These are phyloP conservation scores for Nymphaea thermarum DNA, from an alignment of 164 flowering plant species.

Conservation along the genomic window DNA sequence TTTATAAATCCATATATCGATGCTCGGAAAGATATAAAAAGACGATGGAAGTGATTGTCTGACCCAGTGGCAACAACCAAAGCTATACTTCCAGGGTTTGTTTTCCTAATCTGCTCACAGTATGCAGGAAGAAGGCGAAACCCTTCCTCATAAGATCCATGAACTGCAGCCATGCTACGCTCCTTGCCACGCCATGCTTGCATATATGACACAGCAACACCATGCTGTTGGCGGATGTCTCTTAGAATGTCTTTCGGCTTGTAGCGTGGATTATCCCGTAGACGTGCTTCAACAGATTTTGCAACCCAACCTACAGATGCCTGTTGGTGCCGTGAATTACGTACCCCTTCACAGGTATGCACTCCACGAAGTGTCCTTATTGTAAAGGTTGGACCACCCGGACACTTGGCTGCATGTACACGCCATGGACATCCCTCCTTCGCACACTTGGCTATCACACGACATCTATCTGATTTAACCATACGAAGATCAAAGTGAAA, in stretches of 20 bases:
- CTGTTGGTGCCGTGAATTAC: slow-evolving; percentile 84
- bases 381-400: slow-evolving; percentile 80
- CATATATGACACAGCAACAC: slow-evolving; percentile 95
- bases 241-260: slow-evolving; percentile 91
- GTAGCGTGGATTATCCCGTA: slow-evolving; percentile 84
- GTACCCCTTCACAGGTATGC: slow-evolving; percentile 96
- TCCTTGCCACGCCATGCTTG: slow-evolving; percentile 99
- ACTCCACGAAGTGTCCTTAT: slow-evolving; percentile 75
- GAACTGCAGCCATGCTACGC: slow-evolving; percentile 96
- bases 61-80: slow-evolving; percentile 78
- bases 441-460: slow-evolving; percentile 92
- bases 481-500: slow-evolving; percentile 92
- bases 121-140: slow-evolving; percentile 46
- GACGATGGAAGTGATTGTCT: slow-evolving; percentile 82
- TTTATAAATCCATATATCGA: slow-evolving; percentile 84
- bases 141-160: slow-evolving; percentile 58
- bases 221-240: slow-evolving; percentile 86
- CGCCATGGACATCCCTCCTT: slow-evolving; percentile 99
- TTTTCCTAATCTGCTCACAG: slow-evolving; percentile 45
- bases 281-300: slow-evolving; percentile 80
- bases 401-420: slow-evolving; percentile 83
- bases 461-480: slow-evolving; percentile 94
- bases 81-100: slow-evolving; percentile 64
- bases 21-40: slow-evolving; percentile 80
- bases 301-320: slow-evolving; percentile 99